These are phyloP conservation scores for Boletus edulis DNA, from an alignment of 768 basidiomycete species.

Conservation along the genomic window DNA sequence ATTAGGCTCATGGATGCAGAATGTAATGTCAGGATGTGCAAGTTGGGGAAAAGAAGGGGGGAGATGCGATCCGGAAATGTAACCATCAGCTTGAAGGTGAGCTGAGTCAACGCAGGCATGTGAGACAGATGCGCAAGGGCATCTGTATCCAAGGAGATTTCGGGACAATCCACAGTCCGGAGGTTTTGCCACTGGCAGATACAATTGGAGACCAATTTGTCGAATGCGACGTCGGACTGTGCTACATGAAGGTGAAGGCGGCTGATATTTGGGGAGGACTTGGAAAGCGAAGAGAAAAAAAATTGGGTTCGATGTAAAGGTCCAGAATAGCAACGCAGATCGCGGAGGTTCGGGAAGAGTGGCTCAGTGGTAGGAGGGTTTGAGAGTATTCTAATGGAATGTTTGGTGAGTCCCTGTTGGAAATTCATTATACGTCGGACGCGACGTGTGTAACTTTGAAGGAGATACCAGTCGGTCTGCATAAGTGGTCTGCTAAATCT, in stretches of 20 bases:
- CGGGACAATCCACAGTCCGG: not conserved
- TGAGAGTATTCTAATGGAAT: not conserved
- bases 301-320: too few species aligned
- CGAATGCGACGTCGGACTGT: too few species aligned
- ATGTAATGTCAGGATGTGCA: not conserved
- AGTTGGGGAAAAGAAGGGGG: not conserved
- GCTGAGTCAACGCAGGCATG: not conserved
- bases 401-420: not conserved
- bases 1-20: not conserved
- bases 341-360: not conserved
- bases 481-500: not conserved
- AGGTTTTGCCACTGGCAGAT: slow-evolving; percentile 1
- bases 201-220: not conserved
- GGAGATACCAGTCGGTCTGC: not conserved
- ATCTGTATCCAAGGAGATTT: not conserved
- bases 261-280: not conserved
- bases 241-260: not conserved
- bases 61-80: not conserved
- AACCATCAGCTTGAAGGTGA: too few species aligned
- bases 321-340: not conserved
- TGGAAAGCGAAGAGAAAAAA: not conserved
- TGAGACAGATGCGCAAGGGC: not conserved
- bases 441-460: not conserved
- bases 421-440: not conserved
- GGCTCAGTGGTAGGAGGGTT: not conserved